phyloP scores from a whole-genome alignment of 192 early-diverging fungal genomes.

The Paraglomus brasilianum region DNA sequence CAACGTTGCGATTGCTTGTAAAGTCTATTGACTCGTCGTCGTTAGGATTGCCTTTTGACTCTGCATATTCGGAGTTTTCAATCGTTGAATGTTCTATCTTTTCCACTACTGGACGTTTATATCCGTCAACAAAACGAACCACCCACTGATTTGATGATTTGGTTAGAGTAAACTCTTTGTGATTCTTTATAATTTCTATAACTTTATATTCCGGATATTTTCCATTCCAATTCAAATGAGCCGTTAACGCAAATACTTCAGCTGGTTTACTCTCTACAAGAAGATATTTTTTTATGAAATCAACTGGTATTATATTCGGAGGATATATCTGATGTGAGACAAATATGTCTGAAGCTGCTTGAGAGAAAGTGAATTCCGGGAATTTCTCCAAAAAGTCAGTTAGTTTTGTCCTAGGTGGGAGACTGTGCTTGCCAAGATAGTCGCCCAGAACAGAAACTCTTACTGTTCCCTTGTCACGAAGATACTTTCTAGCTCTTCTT shows the following conservation, averaged over 20 bases:
- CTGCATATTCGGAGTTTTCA: too few species aligned
- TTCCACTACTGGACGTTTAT: too few species aligned
- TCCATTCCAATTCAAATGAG: conserved; percentile 11
- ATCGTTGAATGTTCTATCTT: too few species aligned
- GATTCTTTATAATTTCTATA: neutral
- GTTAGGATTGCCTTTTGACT: too few species aligned
- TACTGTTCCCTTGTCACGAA: neutral
- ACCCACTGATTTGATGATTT: too few species aligned
- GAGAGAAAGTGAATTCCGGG: neutral
- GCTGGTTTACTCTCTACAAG: neutral
- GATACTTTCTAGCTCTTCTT: neutral
- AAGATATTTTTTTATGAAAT: conserved; percentile 6
- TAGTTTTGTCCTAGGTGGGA: neutral
- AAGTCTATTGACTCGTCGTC: too few species aligned
- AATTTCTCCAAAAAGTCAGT: conserved; percentile 1
- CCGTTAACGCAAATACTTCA: neutral
- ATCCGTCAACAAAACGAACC: too few species aligned
- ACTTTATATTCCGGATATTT: conserved; percentile 14
- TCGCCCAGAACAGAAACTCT: neutral
- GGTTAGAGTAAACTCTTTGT: neutral
- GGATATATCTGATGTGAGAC: neutral
- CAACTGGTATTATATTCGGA: neutral
- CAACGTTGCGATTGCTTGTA: too few species aligned
- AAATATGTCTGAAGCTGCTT: neutral
- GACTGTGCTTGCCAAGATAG: neutral